phyloP scores from a whole-genome alignment of 202 grass and related monocot species.

The Schoenoplectus triqueter region DNA sequence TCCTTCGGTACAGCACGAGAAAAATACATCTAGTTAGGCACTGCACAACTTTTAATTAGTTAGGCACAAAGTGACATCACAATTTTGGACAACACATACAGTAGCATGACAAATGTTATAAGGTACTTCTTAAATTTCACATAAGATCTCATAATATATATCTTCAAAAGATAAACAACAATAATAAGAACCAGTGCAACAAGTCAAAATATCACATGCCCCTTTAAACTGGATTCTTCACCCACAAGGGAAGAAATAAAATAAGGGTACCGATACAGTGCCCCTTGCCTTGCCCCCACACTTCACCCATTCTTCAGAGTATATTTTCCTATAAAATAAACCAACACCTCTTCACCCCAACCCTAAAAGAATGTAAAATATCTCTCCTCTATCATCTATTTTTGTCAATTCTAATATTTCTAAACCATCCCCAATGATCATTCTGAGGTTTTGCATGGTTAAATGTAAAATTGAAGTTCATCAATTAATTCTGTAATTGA shows the following conservation, averaged over 20 bases:
- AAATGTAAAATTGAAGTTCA: neutral
- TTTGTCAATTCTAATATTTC: neutral
- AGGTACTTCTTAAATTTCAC: neutral
- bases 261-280: too few species aligned
- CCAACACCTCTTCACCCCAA: neutral
- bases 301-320: too few species aligned
- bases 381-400: neutral
- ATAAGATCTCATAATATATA: too few species aligned
- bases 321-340: neutral
- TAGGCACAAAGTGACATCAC: neutral
- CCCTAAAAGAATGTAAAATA: neutral
- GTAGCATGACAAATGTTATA: neutral
- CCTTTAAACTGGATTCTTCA: neutral
- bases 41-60: neutral
- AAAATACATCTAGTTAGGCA: neutral
- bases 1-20: slow-evolving; percentile 42
- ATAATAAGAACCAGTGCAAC: neutral
- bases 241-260: neutral
- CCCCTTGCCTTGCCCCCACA: too few species aligned
- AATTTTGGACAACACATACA: neutral
- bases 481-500: neutral
- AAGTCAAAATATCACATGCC: neutral
- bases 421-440: neutral
- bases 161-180: too few species aligned
- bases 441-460: neutral